These are phyloP conservation scores for Litsea cubeba DNA, from an alignment of 164 flowering plant genomes.

Conservation along the genomic window DNA sequence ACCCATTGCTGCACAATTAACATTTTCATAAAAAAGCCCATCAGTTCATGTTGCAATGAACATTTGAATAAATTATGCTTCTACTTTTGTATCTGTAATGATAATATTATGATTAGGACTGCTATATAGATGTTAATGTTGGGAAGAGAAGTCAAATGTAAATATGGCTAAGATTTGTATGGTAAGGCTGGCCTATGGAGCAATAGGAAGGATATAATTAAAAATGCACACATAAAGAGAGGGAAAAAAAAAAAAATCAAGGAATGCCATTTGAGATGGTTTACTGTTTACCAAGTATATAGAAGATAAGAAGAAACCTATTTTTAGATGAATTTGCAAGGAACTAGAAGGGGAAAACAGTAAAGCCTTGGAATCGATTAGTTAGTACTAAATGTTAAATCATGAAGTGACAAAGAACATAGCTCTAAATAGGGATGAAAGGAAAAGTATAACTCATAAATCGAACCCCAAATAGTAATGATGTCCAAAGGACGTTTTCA, in stretches of 20 bases:
- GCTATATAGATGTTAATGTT: too few relatives aligned
- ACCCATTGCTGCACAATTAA: conserved; percentile 26
- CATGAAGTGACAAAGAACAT: too few relatives aligned
- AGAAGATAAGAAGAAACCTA: too few relatives aligned
- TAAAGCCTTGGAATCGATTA: too few relatives aligned
- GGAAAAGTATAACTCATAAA: too few relatives aligned
- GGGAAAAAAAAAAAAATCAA: too few relatives aligned
- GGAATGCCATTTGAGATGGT: too few relatives aligned
- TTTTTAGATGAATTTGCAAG: too few relatives aligned
- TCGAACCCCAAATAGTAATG: neutral
- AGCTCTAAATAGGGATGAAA: too few relatives aligned
- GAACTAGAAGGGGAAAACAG: too few relatives aligned
- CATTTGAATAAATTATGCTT: neutral
- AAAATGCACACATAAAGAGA: neutral
- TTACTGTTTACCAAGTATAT: too few relatives aligned
- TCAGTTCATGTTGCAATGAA: neutral
- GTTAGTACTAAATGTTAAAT: too few relatives aligned
- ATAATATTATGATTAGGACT: neutral
- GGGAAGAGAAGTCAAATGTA: neutral
- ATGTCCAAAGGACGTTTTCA: neutral
- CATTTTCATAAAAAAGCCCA: neutral
- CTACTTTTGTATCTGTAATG: neutral
- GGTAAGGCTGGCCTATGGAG: neutral
- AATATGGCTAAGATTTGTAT: neutral
- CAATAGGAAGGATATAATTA: neutral